Percentiles rank a stretch among this genome's conserved stretches.
Conservation (phyloP, 1,284 basidiomycete species). For the Bjerkandera adusta region DNA sequence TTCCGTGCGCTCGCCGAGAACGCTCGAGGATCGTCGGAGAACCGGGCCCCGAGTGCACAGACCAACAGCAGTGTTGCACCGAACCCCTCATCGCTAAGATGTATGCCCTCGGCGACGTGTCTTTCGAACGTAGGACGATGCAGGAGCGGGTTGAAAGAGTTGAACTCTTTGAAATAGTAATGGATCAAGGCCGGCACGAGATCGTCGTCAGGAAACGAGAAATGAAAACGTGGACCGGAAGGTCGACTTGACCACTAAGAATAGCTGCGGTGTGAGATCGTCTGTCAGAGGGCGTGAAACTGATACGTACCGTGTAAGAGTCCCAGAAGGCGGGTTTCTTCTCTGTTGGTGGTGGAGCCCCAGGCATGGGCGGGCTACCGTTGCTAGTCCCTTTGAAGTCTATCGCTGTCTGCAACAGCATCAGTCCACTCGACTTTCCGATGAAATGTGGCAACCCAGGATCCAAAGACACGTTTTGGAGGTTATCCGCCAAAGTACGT, state of each 20-base stretch:
- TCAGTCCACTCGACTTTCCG: slow-evolving; percentile 13
- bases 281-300: background rate
- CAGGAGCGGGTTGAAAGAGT: slow-evolving; percentile 68
- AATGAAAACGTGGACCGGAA: slow-evolving; percentile 37
- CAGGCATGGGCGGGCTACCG: background rate
- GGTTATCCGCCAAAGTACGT: slow-evolving; percentile 3
- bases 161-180: slow-evolving; percentile 65
- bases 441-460: slow-evolving; percentile 6
- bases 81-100: slow-evolving; percentile 60
- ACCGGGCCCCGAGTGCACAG: slow-evolving; percentile 73
- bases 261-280: background rate
- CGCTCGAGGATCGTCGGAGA: slow-evolving; percentile 66
- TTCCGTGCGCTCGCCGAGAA: slow-evolving; percentile 46
- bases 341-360: background rate
- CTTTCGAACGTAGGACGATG: slow-evolving; percentile 75
- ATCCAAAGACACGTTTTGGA: slow-evolving; percentile 7
- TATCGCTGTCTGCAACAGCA: slow-evolving; percentile 13
- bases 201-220: slow-evolving; percentile 50
- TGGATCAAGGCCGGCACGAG: slow-evolving; percentile 48
- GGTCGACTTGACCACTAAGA: background rate
- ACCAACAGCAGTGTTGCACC: slow-evolving; percentile 66
- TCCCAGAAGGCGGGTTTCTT: background rate
- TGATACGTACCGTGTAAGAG: background rate
- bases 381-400: too few species aligned
- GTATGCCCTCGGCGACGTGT: slow-evolving; percentile 51